Evolutionary conservation across 345 rosid genomes (phyloP), one percentile per base, ranked within the genome.

Genomic region (Lumnitzera racemosa): DNA sequence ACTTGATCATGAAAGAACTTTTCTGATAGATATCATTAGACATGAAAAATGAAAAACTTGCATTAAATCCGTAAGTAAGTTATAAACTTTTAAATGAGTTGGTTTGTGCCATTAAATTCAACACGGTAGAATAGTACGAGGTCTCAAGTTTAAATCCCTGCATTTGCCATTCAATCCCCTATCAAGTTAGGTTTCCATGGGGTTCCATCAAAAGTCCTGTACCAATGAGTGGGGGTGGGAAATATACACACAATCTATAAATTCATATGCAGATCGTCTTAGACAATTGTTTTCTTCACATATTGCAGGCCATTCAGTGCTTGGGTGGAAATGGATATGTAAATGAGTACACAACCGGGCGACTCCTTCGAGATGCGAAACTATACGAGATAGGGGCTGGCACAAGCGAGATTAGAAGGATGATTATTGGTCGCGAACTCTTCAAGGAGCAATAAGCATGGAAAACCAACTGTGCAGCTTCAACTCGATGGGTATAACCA

Each of bases 341-440:
- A 52, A 92, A 92, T 12, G 98, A 89, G 70, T 89, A 89, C 70
- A 17, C 85, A 61, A 92, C 94, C 0, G 98, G 98, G 2, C 90
- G 98, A 46, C 88, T 87, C 55, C 85, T 92, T 23, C 84, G 96
- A 64, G 98, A 92, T 66, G 96, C 98, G 58, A 92, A 89, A 65
- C 75, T 92, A 46, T 89, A 92, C 50, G 98, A 92, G 72, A 89
- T 92, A 12, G 96, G 98, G 20, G 98, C 98, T 0, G 98, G 96
- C 43, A 92, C 96, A 31, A 92, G 98, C 49, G 98, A 92, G 81
- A 89, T 92, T 71, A 80, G 96, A 79, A 82, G 96, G 71, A 79
- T 92, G 72, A 85, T 92, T 25, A 87, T 89, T 2, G 98, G 96
- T 24, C 92, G 98, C 15, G 81, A 80, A 74, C 96, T 89, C 63